Conservation (phyloP, 306 rosid genomes). For the Acacia acuminata region DNA sequence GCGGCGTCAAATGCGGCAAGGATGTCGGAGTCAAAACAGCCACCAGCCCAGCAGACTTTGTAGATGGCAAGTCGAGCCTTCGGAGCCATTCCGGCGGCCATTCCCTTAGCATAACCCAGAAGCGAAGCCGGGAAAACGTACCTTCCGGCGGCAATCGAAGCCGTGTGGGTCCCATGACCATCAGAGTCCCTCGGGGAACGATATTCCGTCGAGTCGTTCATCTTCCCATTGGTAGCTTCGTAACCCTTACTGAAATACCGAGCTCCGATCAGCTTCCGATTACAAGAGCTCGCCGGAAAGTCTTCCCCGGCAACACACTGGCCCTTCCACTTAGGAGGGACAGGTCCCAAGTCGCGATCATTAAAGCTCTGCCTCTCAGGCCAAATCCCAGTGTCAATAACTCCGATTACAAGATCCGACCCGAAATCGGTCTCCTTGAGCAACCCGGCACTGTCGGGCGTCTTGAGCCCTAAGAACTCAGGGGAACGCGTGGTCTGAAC, state of each 20-base stretch:
- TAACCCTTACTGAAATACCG: conserved; percentile 67
- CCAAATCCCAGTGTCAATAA: conserved; percentile 81
- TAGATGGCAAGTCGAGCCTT: conserved; percentile 81
- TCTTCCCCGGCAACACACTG: conserved; percentile 50
- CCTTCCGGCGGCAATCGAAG: conserved; percentile 86
- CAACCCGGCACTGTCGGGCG: conserved; percentile 60
- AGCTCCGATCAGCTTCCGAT: conserved; percentile 81
- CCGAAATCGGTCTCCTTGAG: conserved; percentile 83
- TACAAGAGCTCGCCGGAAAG: conserved; percentile 56
- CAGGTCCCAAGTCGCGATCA: conserved; percentile 63
- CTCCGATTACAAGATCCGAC: conserved; percentile 90
- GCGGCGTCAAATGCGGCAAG: conserved; percentile 88
- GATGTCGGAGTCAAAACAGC: conserved; percentile 83
- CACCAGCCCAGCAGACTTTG: conserved; percentile 84
- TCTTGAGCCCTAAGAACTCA: conserved; percentile 71
- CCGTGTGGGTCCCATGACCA: conserved; percentile 89
- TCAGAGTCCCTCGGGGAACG: conserved; percentile 84
- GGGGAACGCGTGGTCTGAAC: conserved; percentile 85
- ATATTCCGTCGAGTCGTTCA: conserved; percentile 69
- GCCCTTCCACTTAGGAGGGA: conserved; percentile 83
- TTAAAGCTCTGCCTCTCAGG: conserved; percentile 80
- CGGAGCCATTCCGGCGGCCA: conserved; percentile 92
- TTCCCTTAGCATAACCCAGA: conserved; percentile 73
- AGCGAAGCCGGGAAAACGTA: conserved; percentile 79
- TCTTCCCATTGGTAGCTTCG: conserved; percentile 78